phyloP scores from a whole-genome alignment of 2,329 filamentous ascomycete species.

The Elsinoe necatrix region DNA sequence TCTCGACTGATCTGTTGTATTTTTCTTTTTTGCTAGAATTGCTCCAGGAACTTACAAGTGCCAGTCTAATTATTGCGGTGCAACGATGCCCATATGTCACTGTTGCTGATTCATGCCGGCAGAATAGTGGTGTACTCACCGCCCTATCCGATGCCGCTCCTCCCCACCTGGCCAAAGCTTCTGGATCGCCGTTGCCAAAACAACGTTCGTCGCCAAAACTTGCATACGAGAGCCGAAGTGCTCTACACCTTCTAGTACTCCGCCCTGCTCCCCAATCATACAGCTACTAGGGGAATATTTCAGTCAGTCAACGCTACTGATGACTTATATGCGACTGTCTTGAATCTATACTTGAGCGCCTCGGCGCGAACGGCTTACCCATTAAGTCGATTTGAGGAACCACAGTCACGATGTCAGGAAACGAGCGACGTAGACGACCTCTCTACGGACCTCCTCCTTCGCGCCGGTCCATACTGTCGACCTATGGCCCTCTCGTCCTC shows the following conservation, averaged over 20 bases:
- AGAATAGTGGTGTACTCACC: not conserved
- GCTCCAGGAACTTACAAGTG: no score
- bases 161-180: not conserved
- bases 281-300: not conserved
- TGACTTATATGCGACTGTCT: not conserved
- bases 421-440: conserved; percentile 44
- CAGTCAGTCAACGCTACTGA: not conserved
- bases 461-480: conserved; percentile 58
- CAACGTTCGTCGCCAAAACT: conserved; percentile 14
- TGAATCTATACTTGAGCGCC: conserved; percentile 1
- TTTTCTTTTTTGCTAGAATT: no score
- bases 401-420: conserved; percentile 3
- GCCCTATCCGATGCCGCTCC: not conserved
- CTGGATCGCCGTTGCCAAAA: conserved; percentile 11
- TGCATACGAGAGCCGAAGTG: not conserved
- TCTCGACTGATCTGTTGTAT: no score
- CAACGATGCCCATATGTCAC: not conserved
- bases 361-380: not conserved
- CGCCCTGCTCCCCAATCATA: not conserved
- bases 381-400: not conserved
- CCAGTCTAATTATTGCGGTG: no score
- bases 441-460: conserved; percentile 25
- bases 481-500: conserved; percentile 81
- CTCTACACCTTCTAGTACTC: not conserved
- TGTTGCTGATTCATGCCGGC: not conserved